Evolutionary conservation across 31 red algal species (phyloP).

Genomic region (Odonthalia washingtoniensis): DNA sequence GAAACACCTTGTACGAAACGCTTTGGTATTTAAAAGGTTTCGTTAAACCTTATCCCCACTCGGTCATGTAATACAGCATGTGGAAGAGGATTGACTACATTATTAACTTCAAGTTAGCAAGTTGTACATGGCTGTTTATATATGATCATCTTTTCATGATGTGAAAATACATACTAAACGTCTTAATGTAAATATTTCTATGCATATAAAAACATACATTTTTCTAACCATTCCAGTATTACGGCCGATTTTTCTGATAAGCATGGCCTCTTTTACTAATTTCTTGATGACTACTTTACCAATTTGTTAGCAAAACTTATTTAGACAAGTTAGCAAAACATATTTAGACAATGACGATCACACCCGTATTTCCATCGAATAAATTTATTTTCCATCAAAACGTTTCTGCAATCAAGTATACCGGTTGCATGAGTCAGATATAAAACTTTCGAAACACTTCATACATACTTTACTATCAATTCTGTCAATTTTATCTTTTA

Average conservation of each 20-base stretch:
- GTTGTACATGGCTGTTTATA: not conserved
- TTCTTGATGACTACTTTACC: too few species aligned
- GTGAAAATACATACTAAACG: not conserved
- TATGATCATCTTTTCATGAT: slow-evolving; percentile 20
- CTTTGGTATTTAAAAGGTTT: slow-evolving; percentile 3
- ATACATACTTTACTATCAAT: not conserved
- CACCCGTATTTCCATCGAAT: slow-evolving; percentile 20
- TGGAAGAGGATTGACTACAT: not conserved
- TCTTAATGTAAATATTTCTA: not conserved
- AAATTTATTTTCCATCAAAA: slow-evolving; percentile 10
- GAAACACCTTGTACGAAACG: not conserved
- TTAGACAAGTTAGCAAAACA: too few species aligned
- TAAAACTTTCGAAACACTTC: not conserved
- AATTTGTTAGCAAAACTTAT: not conserved
- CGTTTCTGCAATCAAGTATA: slow-evolving; percentile 4
- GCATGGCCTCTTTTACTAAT: too few species aligned
- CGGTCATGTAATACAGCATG: slow-evolving; percentile 13
- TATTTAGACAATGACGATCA: not conserved
- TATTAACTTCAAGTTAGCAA: not conserved
- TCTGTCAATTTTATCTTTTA: not conserved
- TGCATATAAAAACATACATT: not conserved
- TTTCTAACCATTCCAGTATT: not conserved
- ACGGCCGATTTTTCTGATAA: not conserved
- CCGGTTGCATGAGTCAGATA: slow-evolving; percentile 39
- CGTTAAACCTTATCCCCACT: not conserved